A percentile compares a stretch with the other conserved stretches of the same genome.
These are phyloP conservation scores for Tylopilus vinaceipallidus DNA, from an alignment of 768 basidiomycete species.

Conservation along the genomic window DNA sequence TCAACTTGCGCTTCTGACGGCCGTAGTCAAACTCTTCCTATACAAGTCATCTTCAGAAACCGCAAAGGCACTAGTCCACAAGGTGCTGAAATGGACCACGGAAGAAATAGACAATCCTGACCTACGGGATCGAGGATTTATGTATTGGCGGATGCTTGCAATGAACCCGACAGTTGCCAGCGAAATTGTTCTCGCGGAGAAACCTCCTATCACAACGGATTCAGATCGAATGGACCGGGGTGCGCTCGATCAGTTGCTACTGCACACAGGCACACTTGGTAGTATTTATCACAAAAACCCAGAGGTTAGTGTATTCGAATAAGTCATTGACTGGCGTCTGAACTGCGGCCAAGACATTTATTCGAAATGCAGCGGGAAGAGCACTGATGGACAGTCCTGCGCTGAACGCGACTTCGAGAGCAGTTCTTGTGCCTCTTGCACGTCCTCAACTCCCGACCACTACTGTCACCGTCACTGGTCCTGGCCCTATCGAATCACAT, in stretches of 20 bases:
- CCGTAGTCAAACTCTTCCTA: conserved; percentile 94
- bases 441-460: conserved; percentile 48
- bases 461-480: conserved; percentile 53
- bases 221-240: conserved; percentile 97
- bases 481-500: conserved; percentile 39
- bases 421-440: conserved; percentile 62
- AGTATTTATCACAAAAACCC: conserved; percentile 99
- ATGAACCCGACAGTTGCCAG: conserved; percentile 87
- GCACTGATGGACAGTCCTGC: conserved; percentile 87
- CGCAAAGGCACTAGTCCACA: conserved; percentile 87
- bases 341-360: conserved; percentile 69
- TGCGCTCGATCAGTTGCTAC: conserved; percentile 87
- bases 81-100: conserved; percentile 94
- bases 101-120: conserved; percentile 99
- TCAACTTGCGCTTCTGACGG: conserved; percentile 91
- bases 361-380: conserved; percentile 82
- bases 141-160: conserved; percentile 98
- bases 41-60: conserved; percentile 81
- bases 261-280: conserved; percentile 91
- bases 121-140: conserved; percentile 94
- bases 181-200: conserved; percentile 88
- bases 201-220: conserved; percentile 96
- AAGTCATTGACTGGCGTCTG: conserved; percentile 6
- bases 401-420: conserved; percentile 76
- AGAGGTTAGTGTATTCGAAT: conserved; percentile 50